Conservation (phyloP, 1,284 basidiomycete species). For the Malassezia cuniculi region DNA sequence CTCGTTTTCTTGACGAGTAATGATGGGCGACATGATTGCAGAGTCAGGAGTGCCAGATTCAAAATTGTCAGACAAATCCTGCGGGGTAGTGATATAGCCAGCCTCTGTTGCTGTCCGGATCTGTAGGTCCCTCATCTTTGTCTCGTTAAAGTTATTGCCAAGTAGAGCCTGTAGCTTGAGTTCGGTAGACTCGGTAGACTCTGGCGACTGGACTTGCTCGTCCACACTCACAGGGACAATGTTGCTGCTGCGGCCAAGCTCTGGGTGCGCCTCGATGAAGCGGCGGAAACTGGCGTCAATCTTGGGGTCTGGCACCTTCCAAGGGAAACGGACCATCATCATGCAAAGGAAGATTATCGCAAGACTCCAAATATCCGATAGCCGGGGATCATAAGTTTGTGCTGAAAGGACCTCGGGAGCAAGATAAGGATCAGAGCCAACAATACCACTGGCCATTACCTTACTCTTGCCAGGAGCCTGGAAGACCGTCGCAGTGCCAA, state of each 20-base stretch:
- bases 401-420: conserved; percentile 81
- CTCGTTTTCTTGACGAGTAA: conserved; percentile 14
- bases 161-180: too few relatives aligned
- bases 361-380: conserved; percentile 96
- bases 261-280: conserved; percentile 82
- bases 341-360: conserved; percentile 99
- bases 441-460: conserved; percentile 65
- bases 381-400: conserved; percentile 79
- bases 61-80: too few relatives aligned
- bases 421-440: conserved; percentile 94
- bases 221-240: conserved; percentile 12
- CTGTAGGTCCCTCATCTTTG: too few relatives aligned
- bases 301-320: conserved; percentile 94
- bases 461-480: conserved; percentile 68
- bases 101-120: conserved; percentile 35
- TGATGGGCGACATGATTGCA: conserved; percentile 23
- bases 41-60: conserved; percentile 20
- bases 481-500: conserved; percentile 97
- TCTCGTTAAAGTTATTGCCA: too few relatives aligned
- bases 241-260: conserved; percentile 49
- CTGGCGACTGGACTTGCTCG: conserved; percentile 6
- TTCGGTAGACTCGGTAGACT: too few relatives aligned
- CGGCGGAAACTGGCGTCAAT: conserved; percentile 78
- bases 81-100: conserved; percentile 35
- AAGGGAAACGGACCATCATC: conserved; percentile 91